These are phyloP conservation scores for Postia placenta DNA, from an alignment of 768 basidiomycete species.

Conservation along the genomic window DNA sequence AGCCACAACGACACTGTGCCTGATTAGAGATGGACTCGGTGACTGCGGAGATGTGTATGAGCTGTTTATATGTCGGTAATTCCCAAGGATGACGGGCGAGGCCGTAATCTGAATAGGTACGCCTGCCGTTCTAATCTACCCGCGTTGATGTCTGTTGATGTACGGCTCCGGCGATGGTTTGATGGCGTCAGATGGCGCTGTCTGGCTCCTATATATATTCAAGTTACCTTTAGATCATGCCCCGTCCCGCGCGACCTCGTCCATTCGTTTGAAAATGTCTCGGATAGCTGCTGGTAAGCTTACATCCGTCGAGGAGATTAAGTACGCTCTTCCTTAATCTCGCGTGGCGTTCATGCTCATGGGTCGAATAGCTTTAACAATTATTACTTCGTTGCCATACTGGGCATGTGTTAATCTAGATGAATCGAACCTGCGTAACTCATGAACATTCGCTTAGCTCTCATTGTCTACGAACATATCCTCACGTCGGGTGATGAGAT, in stretches of 20 bases:
- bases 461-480: neutral
- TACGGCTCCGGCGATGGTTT: neutral
- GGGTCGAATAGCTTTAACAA: neutral
- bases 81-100: neutral
- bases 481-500: neutral
- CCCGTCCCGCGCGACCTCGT: neutral
- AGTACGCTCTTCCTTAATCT: neutral
- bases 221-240: neutral
- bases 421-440: neutral
- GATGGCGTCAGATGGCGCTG: neutral
- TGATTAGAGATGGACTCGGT: neutral
- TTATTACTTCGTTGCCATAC: neutral
- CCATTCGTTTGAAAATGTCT: neutral
- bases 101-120: neutral
- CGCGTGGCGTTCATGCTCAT: neutral
- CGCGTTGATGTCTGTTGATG: neutral
- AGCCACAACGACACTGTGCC: neutral
- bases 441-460: neutral
- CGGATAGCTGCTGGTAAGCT: neutral
- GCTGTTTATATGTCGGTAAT: neutral
- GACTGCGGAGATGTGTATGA: neutral
- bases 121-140: neutral
- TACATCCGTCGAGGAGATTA: neutral
- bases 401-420: neutral
- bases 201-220: neutral